Evolutionary conservation across 2,329 filamentous ascomycete genomes (phyloP).

Genomic region (Cercospora janseana): DNA sequence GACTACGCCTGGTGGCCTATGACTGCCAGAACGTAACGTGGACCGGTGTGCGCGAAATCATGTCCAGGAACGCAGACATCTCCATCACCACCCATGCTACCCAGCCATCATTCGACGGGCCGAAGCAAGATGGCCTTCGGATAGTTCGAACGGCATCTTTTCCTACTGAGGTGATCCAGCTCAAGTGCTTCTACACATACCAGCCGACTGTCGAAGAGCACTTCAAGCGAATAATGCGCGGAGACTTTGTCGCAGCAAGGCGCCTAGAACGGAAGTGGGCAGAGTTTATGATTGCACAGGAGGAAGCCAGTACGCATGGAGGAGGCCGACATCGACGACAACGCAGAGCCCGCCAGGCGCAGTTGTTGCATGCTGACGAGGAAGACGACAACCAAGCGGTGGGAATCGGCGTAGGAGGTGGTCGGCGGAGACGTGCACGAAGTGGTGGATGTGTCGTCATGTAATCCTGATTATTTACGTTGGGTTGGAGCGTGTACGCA

Average conservation of each 20-base stretch:
- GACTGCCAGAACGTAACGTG: conserved; percentile 92
- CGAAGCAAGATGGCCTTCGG: conserved; percentile 29
- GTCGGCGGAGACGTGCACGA: conserved; percentile 47
- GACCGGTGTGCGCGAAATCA: conserved; percentile 82
- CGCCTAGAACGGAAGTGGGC: conserved; percentile 89
- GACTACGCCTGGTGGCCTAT: conserved; percentile 77
- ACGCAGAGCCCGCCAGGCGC: conserved; percentile 76
- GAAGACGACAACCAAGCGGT: conserved; percentile 55
- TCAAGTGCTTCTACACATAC: conserved; percentile 95
- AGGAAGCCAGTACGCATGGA: conserved; percentile 73
- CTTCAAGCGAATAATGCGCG: conserved; percentile 76
- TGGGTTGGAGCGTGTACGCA: background rate
- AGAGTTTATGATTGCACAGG: conserved; percentile 87
- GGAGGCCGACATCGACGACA: conserved; percentile 67
- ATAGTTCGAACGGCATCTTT: conserved; percentile 51
- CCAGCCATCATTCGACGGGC: conserved; percentile 28
- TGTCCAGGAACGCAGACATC: conserved; percentile 79
- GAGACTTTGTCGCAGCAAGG: conserved; percentile 70
- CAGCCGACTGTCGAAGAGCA: conserved; percentile 95
- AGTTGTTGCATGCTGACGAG: conserved; percentile 75
- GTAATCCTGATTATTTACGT: conserved; percentile 35
- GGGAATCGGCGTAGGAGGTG: conserved; percentile 38
- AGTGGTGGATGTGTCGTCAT: conserved; percentile 51
- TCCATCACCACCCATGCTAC: conserved; percentile 47
- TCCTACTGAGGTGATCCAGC: conserved; percentile 73